Evolutionary conservation across 768 basidiomycete species (phyloP), one percentile per base, ranked within the genome.

Genomic region (Russula vinacea): DNA sequence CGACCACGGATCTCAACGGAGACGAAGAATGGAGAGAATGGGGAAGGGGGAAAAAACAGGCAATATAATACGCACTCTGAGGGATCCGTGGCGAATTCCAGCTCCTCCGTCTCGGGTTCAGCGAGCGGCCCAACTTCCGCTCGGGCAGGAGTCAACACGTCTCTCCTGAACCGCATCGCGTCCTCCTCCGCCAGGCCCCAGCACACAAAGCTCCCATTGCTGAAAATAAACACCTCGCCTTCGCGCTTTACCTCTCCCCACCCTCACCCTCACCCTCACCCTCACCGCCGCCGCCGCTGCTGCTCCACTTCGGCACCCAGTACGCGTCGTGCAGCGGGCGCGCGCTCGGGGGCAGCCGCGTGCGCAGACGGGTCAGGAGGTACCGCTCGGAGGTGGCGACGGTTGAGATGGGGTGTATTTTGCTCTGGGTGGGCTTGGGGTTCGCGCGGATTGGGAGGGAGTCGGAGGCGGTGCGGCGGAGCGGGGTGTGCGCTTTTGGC

Each of bases 51-150:
- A n/a, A n/a, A n/a, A n/a, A n/a, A n/a, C n/a, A n/a, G n/a, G n/a
- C n/a, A n/a, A n/a, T n/a, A n/a, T n/a, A 44, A 32, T 11, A 62
- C 53, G 39, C 76, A 96, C 94, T 95, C 92, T 58, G 79, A 87
- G 42, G 91, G 90, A 75, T 97, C 94, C 32, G 89, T 86, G 14
- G 94, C 91, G 74, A 94, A 96, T 72, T 97, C 94, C 56, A 97
- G 80, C 70, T 94, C 94, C 71, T 94, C 94, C 14, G 89, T 89
- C 77, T 94, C 94, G 19, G 83, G 78, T 58, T 88, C 88, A 32
- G 73, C 79, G 59, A 94, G 77, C 3, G 83, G 79, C 4, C 80
- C 83, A 10, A 93, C 78, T 72, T 92, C 85, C 32, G 86, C 82
- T 1, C 79, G 81, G 0, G 79, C 79, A 26, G 76, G 79, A 44